phyloP scores from a whole-genome alignment of 768 basidiomycete species.

The Boletellus emodensis region DNA sequence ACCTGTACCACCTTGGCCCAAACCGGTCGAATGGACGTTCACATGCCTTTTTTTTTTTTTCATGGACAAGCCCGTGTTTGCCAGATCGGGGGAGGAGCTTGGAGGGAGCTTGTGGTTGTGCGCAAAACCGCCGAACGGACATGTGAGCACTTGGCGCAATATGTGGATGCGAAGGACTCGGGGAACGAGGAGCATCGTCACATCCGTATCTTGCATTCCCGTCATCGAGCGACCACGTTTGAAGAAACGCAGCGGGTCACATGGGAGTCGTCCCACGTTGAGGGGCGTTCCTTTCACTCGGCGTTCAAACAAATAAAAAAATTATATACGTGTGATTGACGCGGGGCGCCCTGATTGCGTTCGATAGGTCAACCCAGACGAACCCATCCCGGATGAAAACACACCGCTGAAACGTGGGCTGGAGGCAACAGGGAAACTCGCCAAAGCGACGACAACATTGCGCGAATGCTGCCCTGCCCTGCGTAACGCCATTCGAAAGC shows the following conservation, averaged over 20 bases:
- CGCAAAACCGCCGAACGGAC: slow-evolving; percentile 10
- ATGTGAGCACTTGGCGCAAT: slow-evolving; percentile 4
- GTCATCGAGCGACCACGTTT: slow-evolving; percentile 6
- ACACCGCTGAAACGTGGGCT: neutral
- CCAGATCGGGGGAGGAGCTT: no score
- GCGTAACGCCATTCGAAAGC: slow-evolving; percentile 1
- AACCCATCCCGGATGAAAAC: neutral
- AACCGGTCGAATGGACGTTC: slow-evolving; percentile 15
- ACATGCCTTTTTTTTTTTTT: slow-evolving; percentile 12
- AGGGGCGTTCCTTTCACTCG: neutral
- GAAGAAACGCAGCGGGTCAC: neutral
- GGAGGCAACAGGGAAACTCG: neutral
- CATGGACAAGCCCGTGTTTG: neutral
- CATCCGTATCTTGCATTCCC: slow-evolving; percentile 3
- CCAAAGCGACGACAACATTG: neutral
- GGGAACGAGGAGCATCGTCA: neutral
- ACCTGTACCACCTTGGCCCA: neutral
- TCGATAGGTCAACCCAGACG: neutral
- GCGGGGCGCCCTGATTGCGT: slow-evolving; percentile 1
- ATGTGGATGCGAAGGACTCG: slow-evolving; percentile 2
- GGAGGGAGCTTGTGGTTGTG: neutral
- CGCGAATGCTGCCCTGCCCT: slow-evolving; percentile 3
- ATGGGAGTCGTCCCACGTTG: slow-evolving; percentile 1
- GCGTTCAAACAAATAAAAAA: no score
- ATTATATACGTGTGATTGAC: slow-evolving; percentile 2